Evolutionary conservation across 768 basidiomycete genomes (phyloP), one percentile per base, ranked within the genome.

Genomic region (Polyporus arcularius): DNA sequence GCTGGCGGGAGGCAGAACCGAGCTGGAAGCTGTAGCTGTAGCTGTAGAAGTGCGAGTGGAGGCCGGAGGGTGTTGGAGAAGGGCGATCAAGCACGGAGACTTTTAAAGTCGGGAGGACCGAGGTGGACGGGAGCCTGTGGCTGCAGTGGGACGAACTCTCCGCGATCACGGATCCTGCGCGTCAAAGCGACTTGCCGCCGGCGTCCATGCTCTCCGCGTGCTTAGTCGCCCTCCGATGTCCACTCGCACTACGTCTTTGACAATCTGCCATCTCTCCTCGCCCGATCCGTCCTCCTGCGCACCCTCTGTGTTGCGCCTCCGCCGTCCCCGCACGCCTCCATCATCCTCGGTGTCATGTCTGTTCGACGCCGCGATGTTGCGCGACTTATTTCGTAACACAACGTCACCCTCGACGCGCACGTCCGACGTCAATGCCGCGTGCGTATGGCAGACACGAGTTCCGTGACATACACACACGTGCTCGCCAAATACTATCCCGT

Each of bases 41-140:
- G 35, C 53, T 40, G 45, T 35, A 51, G 45, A 39, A 53, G 35
- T 32, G 57, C 38, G 52, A 47, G 52, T 18, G 62, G 56, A 53
- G 53, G 62, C 40, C 21, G 30, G 59, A 45, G 31, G 56, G 46
- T n/a, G 47, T 48, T 14, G 55, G 31, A 50, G 21, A 42, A 32
- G 50, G 48, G 21, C 21, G 52, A 31, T n/a, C 30, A 15, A 12
- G 45, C 45, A 12, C 7, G 28, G 9, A 41, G 14, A 35, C n/a
- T 43, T 52, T 50, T 55, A 43, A 35, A 55, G 50, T 30, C 31
- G n/a, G 47, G 49, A 52, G n/a, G 55, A 58, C 63, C 63, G 66
- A 67, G 58, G 63, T 55, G 52, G 53, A 65, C 63, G 63, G 63
- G 55, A 10, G 45, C 49, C 15, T 16, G 58, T 56, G 55, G 57